phyloP scores from a whole-genome alignment of 2,329 filamentous ascomycete species.

The Phyllosticta capitalensis region DNA sequence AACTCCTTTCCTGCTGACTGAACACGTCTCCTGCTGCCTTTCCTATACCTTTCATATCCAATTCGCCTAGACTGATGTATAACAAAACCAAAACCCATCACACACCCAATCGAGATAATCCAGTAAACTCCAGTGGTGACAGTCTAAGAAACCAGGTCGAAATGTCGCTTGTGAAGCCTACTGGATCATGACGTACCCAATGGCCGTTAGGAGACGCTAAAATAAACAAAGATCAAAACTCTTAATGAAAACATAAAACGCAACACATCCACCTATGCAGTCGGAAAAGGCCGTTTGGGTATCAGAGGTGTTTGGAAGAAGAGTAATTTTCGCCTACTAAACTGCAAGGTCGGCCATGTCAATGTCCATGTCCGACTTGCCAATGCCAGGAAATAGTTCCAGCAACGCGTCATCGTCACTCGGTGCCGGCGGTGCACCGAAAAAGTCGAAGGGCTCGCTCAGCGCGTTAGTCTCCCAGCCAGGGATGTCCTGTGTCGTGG shows the following conservation, averaged over 20 bases:
- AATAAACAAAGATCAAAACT: neutral
- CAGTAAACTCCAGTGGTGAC: neutral
- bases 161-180: neutral
- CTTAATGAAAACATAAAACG: neutral
- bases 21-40: neutral
- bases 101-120: too few species aligned
- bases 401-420: constrained; percentile 2
- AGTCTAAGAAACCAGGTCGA: neutral
- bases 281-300: neutral
- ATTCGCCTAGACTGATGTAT: neutral
- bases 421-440: constrained; percentile 4
- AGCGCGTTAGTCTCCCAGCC: constrained; percentile 1
- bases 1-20: neutral
- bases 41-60: neutral
- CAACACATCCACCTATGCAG: neutral
- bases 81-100: too few species aligned
- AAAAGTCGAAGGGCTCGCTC: constrained; percentile 3
- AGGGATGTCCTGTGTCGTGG: constrained; percentile 3
- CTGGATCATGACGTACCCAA: neutral
- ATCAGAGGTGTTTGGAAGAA: neutral
- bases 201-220: neutral
- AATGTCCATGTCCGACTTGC: neutral
- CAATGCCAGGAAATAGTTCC: neutral
- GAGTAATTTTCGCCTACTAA: neutral
- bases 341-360: neutral